Percentiles rank a stretch among this genome's conserved stretches.
Evolutionary conservation across 2,329 filamentous ascomycete genomes (phyloP).

Genomic region (Tolypocladium cylindrosporum): DNA sequence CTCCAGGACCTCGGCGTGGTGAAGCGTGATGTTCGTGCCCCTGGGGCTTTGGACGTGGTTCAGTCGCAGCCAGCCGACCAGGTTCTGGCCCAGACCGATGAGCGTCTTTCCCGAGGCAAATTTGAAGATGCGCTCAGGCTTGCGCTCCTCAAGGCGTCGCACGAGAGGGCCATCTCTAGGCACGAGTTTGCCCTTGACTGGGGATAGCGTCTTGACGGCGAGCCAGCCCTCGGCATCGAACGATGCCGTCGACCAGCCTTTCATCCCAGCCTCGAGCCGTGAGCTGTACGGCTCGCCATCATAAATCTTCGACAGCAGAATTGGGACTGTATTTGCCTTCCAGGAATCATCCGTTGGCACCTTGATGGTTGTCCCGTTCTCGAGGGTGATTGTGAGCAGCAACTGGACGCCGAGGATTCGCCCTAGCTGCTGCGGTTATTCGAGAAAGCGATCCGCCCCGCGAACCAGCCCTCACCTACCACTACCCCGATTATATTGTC

Average conservation of each 20-base stretch:
- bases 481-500: slow-evolving; percentile 27
- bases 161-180: neutral
- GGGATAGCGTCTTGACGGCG: neutral
- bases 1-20: neutral
- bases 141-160: neutral
- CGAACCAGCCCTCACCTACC: slow-evolving; percentile 41
- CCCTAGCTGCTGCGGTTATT: slow-evolving; percentile 23
- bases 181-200: neutral
- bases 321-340: slow-evolving; percentile 21
- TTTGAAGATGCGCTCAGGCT: neutral
- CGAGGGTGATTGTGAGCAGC: slow-evolving; percentile 24
- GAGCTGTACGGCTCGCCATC: slow-evolving; percentile 32
- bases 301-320: slow-evolving; percentile 33
- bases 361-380: slow-evolving; percentile 15
- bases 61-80: neutral
- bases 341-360: slow-evolving; percentile 28
- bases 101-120: neutral
- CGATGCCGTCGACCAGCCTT: neutral
- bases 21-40: neutral
- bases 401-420: slow-evolving; percentile 26
- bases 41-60: neutral
- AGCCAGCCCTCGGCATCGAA: neutral
- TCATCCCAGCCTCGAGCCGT: neutral
- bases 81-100: neutral
- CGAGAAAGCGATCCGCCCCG: slow-evolving; percentile 23